Conservation (phyloP, 2,329 filamentous ascomycete species). For the Arthrobotrys musiformis region DNA sequence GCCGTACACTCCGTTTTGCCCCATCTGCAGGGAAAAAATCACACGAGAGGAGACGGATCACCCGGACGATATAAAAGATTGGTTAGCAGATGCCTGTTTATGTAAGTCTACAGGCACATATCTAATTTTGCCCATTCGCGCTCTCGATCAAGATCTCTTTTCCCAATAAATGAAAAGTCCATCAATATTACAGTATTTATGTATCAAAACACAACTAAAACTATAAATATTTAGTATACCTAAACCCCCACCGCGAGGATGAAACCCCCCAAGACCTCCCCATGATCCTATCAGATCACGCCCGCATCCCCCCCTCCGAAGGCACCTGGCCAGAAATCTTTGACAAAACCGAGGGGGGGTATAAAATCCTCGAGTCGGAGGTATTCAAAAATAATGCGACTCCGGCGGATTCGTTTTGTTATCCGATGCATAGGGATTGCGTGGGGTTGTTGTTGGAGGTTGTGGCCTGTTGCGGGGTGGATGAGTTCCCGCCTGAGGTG, state of each 20-base stretch:
- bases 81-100: not conserved
- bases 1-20: not conserved
- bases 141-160: not conserved
- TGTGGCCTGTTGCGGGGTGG: not conserved
- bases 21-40: not conserved
- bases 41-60: not conserved
- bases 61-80: not conserved
- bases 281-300: not conserved
- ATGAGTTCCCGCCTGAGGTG: not conserved
- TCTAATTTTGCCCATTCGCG: too few species aligned
- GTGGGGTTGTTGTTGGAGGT: not conserved
- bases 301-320: not conserved
- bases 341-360: not conserved
- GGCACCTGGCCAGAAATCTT: not conserved
- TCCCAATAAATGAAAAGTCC: too few species aligned
- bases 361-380: not conserved
- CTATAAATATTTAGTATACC: not conserved
- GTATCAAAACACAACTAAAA: not conserved
- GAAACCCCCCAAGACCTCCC: not conserved
- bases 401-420: not conserved
- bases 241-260: not conserved
- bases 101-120: not conserved
- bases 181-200: too few species aligned
- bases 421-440: not conserved
- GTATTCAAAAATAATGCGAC: not conserved